phyloP scores from a whole-genome alignment of 441 rosid species.

The Adansonia rubrostipa region DNA sequence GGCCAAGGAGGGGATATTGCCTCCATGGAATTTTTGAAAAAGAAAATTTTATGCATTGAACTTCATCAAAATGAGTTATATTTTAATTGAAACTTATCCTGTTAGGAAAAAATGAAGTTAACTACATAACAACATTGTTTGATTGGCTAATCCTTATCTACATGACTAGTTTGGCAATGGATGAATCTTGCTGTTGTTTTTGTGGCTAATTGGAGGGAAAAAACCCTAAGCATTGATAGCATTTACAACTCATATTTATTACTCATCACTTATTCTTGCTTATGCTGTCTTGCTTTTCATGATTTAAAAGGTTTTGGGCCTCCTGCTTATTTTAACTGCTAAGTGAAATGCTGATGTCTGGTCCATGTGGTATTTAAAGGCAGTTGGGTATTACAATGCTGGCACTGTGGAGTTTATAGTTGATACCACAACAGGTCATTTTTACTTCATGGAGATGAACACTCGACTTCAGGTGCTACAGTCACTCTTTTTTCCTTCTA shows the following conservation, averaged over 20 bases:
- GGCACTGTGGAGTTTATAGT: conserved; percentile 98
- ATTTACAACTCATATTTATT: not conserved
- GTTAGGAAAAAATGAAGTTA: not conserved
- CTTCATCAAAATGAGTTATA: not conserved
- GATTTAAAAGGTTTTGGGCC: not conserved
- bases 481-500: conserved; percentile 23
- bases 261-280: not conserved
- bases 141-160: not conserved
- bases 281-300: conserved; percentile 6
- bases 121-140: not conserved
- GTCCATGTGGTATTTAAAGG: conserved; percentile 59
- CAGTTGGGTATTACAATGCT: conserved; percentile 93
- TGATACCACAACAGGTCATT: conserved; percentile 75
- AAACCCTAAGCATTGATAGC: not conserved
- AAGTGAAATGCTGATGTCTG: conserved; percentile 35
- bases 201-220: not conserved
- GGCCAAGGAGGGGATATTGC: not conserved
- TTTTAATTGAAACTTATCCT: not conserved
- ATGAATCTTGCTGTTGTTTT: not conserved
- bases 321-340: not conserved
- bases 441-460: conserved; percentile 98
- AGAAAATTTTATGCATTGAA: not conserved
- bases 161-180: not conserved
- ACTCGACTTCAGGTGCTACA: conserved; percentile 90
- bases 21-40: not conserved